Evolutionary conservation across 2,329 filamentous ascomycete genomes (phyloP).

Genomic region (Curvularia spicifera): DNA sequence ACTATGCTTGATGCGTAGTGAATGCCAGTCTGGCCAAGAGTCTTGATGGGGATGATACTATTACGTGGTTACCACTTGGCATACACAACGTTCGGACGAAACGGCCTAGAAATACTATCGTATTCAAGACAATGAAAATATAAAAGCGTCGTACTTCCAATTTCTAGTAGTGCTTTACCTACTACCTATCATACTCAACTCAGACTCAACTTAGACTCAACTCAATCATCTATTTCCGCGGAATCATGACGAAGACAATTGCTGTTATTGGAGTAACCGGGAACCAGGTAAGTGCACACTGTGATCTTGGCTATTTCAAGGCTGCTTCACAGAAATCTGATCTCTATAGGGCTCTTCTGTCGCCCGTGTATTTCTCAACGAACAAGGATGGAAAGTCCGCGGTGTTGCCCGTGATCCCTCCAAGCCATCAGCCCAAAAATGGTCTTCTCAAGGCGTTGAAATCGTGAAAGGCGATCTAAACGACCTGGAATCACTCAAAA

Average conservation of each 20-base stretch:
- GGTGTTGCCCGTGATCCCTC: conserved; percentile 54
- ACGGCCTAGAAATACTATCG: not conserved
- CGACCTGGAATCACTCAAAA: conserved; percentile 20
- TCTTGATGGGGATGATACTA: not conserved
- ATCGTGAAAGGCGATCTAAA: conserved; percentile 26
- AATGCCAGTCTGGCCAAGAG: not conserved
- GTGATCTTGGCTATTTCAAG: not conserved
- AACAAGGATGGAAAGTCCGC: conserved; percentile 37
- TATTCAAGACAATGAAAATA: not conserved
- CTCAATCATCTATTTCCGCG: not conserved
- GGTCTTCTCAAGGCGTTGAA: conserved; percentile 29
- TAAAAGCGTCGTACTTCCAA: not conserved
- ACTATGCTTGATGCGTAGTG: not conserved
- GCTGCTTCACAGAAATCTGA: not conserved
- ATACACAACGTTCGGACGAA: not conserved
- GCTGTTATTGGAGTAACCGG: not conserved
- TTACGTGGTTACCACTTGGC: not conserved
- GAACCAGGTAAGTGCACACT: not conserved
- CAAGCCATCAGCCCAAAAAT: conserved; percentile 43
- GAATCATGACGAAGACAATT: conserved; percentile 25
- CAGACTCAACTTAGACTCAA: no score
- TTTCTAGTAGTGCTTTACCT: not conserved
- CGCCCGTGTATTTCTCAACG: conserved; percentile 31
- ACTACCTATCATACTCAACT: not conserved
- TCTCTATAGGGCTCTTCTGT: conserved; percentile 8